Base-by-base conservation (phyloP, 768 basidiomycete genomes). In the Podaxis sp. region DNA sequence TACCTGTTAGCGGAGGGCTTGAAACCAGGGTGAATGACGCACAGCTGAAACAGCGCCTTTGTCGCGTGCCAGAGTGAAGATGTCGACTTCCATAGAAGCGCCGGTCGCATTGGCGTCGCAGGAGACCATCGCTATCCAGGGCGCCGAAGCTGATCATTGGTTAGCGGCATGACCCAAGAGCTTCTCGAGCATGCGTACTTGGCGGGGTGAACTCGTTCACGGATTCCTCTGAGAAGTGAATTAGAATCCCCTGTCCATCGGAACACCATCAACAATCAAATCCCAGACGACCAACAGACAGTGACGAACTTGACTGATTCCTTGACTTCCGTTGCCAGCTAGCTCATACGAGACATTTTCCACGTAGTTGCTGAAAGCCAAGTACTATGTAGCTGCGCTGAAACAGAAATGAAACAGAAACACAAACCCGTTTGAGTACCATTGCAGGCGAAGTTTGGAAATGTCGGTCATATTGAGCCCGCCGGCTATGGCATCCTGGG, bases 51-150 rank as follows among this genome's bases (percentile, higher is more conserved):
- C 82, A 0, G 94, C 95, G 4, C 95, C 95, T 63, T 84, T 78
- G 63, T 89, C 84, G 44, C 81, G 77, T 21, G 91, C 93, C 44
- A 92, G 78, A 0, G 91, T 92, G 72, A 97, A 93, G 55, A 95
- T 82, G 70, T 97, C 94, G 51, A 77, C 71, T 2, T 82, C 77
- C 66, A 76, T 69, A 1, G 86, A 85, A 2, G 83, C 76, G 61
- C 82, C 74, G 14, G 91, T 91, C 16, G 87, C 80, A 70, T 95
- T 94, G 59, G 70, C 68, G 68, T 95, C 93, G 71, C 94, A 96
- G 2, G 86, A 82, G 52, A 97, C 82, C 64, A 95, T 80, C 11
- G 95, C 95, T 66, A 97, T 90, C 93, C 94, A 97, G 3, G 95
- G 93, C 0, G 93, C 91, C 4, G 75, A 78, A 2, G 90, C 89